These are phyloP conservation scores for Plenodomus tracheiphilus DNA, from an alignment of 2,329 filamentous ascomycete genomes.

Conservation along the genomic window DNA sequence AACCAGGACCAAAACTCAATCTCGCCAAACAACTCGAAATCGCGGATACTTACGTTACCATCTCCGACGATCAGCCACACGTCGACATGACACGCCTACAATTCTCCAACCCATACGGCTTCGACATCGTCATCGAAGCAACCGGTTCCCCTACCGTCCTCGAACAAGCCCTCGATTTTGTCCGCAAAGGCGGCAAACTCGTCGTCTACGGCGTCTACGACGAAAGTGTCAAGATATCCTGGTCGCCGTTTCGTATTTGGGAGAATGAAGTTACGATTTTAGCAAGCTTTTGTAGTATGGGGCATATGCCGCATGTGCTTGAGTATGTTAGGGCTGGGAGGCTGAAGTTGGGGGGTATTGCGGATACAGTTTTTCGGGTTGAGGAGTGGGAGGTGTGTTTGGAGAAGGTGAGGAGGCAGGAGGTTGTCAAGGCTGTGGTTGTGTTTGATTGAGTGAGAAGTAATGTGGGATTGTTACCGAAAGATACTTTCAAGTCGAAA, in stretches of 20 bases:
- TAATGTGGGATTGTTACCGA: no score
- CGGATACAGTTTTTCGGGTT: conserved; percentile 74
- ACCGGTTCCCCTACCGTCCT: conserved; percentile 71
- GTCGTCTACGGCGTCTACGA: conserved; percentile 74
- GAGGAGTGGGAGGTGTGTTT: conserved; percentile 73
- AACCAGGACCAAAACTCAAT: conserved; percentile 71
- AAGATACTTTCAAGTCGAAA: no score
- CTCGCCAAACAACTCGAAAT: conserved; percentile 58
- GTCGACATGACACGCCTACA: conserved; percentile 63
- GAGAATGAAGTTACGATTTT: conserved; percentile 71
- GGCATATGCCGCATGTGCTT: conserved; percentile 30
- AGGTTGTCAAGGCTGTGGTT: conserved; percentile 74
- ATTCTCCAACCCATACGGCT: conserved; percentile 69
- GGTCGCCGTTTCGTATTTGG: conserved; percentile 73
- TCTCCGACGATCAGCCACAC: conserved; percentile 36
- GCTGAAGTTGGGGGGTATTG: conserved; percentile 67
- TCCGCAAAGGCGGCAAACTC: conserved; percentile 70
- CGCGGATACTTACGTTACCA: conserved; percentile 53
- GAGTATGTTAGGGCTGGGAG: conserved; percentile 59
- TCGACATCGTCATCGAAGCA: conserved; percentile 73
- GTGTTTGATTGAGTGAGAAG: conserved; percentile 66
- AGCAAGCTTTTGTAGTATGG: conserved; percentile 70
- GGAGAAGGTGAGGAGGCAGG: conserved; percentile 72
- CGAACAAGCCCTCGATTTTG: conserved; percentile 71
- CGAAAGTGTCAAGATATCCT: conserved; percentile 63